Percentiles rank a stretch among this genome's conserved stretches.
phyloP scores from a whole-genome alignment of 2,329 filamentous ascomycete genomes.

The Aspergillus sp. region DNA sequence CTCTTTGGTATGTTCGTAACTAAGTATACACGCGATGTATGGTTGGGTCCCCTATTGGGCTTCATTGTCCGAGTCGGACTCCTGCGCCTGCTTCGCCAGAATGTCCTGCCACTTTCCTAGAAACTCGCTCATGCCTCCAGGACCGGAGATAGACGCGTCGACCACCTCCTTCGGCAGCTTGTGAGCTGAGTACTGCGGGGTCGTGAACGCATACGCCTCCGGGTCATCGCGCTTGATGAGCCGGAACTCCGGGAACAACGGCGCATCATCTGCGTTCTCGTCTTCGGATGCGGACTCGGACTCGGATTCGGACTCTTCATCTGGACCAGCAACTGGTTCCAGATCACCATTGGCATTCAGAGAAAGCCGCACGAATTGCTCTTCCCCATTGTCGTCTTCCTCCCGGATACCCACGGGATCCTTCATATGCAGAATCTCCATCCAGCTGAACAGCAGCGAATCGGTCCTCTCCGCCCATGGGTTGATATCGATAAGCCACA shows the following conservation, averaged over 20 bases:
- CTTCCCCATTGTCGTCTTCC: slow-evolving; percentile 33
- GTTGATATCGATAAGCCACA: slow-evolving; percentile 91
- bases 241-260: slow-evolving; percentile 73
- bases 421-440: slow-evolving; percentile 75
- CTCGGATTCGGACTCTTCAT: slow-evolving; percentile 31
- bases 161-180: slow-evolving; percentile 95
- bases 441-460: slow-evolving; percentile 84
- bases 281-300: slow-evolving; percentile 40
- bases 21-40: background rate
- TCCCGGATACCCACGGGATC: slow-evolving; percentile 42
- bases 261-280: slow-evolving; percentile 46
- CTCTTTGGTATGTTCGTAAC: no score
- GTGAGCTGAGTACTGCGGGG: slow-evolving; percentile 88
- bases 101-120: slow-evolving; percentile 71
- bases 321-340: slow-evolving; percentile 11
- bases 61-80: slow-evolving; percentile 41
- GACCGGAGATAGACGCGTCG: slow-evolving; percentile 64
- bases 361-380: slow-evolving; percentile 40
- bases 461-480: slow-evolving; percentile 91
- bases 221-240: slow-evolving; percentile 83
- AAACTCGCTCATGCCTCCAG: slow-evolving; percentile 79
- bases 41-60: slow-evolving; percentile 14
- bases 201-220: slow-evolving; percentile 81
- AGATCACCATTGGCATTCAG: slow-evolving; percentile 27
- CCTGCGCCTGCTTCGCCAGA: slow-evolving; percentile 44